These are phyloP conservation scores for Vicia sativa DNA, from an alignment of 306 rosid species.

Conservation along the genomic window DNA sequence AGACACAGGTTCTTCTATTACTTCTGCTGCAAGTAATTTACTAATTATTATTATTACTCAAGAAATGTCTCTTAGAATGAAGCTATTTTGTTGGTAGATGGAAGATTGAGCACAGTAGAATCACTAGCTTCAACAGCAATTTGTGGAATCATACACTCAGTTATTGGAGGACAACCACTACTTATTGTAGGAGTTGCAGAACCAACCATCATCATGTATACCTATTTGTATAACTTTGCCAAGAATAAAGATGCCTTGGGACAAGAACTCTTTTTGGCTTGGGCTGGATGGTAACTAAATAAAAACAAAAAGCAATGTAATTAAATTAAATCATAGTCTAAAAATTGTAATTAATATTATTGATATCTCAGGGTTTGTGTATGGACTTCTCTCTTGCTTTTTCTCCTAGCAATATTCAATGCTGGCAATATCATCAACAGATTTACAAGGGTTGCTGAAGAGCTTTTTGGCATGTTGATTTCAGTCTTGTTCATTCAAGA, in stretches of 20 bases:
- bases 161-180: slow-evolving; percentile 83
- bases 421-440: slow-evolving; percentile 58
- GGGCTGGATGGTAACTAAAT: slow-evolving; percentile 74
- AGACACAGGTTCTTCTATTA: slow-evolving; percentile 52
- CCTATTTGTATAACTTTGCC: slow-evolving; percentile 64
- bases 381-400: slow-evolving; percentile 76
- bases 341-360: neutral
- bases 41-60: too few species aligned
- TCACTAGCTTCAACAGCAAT: slow-evolving; percentile 57
- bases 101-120: slow-evolving; percentile 29
- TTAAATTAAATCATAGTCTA: neutral
- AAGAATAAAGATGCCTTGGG: slow-evolving; percentile 58
- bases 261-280: slow-evolving; percentile 58
- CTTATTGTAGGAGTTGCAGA: slow-evolving; percentile 84
- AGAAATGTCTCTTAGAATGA: neutral
- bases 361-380: slow-evolving; percentile 63
- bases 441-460: slow-evolving; percentile 84
- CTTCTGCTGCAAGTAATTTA: neutral
- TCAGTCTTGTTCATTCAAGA: slow-evolving; percentile 72
- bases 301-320: neutral
- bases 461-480: slow-evolving; percentile 84
- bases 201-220: slow-evolving; percentile 86
- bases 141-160: slow-evolving; percentile 79
- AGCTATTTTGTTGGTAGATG: neutral
- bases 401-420: slow-evolving; percentile 75